Evolutionary conservation across 2,329 filamentous ascomycete species (phyloP), one percentile per base, ranked within the genome.

Genomic region (Aspergillus persii): DNA sequence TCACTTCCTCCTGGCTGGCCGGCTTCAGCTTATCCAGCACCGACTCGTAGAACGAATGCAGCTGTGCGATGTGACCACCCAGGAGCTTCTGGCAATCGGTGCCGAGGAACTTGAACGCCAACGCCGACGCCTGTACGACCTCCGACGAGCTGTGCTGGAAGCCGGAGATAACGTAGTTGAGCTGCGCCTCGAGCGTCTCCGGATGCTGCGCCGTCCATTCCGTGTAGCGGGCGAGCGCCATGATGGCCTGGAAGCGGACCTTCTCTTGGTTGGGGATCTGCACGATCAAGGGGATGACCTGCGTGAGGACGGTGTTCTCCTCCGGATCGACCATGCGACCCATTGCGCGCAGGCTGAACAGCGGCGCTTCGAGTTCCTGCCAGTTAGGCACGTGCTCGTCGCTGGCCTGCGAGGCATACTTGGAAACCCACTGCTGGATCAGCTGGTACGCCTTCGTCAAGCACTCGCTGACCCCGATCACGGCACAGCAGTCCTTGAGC

Each of bases 171-270:
- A 99, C 96, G 77, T 96, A 99, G 69, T 92, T 92, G 72, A 99
- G 90, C 76, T 99, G 95, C 8, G 91, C 84, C 75, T 96, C 90
- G 8, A 99, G 82, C 50, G 94, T 96, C 59, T 97, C 92, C 0
- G 94, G 91, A 70, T 99, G 95, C 51, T 92, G 88, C 4, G 95
- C 87, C 0, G 96, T 99, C 95, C 95, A 99, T 75, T 98, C 94
- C 0, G 96, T 99, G 73, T 99, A 99, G 62, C 95, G 86, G 41
- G 92, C 95, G 26, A 99, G 84, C 3, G 96, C 93, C 92, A 99
- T 97, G 70, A 98, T 96, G 5, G 94, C 94, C 63, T 96, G 94
- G 77, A 99, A 99, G 7, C 93, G 91, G n/a, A 99, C 85, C 80
- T 98, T 99, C 77, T 98, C 92, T 69, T 99, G 95, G 70, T 91